Percentiles rank a stretch among this genome's conserved stretches.
phyloP scores from a whole-genome alignment of 1,139 yeast genomes.

The Kazachstania sp. region DNA sequence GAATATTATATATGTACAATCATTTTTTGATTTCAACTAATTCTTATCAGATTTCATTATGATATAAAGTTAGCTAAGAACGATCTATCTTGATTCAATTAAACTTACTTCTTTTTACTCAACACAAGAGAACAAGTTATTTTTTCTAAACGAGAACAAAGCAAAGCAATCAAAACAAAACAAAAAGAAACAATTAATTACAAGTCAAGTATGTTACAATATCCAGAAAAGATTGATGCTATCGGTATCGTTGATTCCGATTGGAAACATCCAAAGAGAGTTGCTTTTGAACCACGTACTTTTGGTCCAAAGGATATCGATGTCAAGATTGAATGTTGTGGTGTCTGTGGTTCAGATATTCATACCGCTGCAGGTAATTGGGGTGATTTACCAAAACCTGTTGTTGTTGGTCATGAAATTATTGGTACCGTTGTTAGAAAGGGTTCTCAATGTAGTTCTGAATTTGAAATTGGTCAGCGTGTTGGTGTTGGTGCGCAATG shows the following conservation, averaged over 20 bases:
- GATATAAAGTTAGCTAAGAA: too few relatives aligned
- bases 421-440: slow-evolving; percentile 41
- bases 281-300: slow-evolving; percentile 30
- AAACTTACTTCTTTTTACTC: too few relatives aligned
- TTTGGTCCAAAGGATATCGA: slow-evolving; percentile 33
- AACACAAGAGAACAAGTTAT: too few relatives aligned
- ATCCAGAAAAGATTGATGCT: slow-evolving; percentile 41
- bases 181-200: not conserved
- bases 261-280: slow-evolving; percentile 38
- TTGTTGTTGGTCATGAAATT: slow-evolving; percentile 32
- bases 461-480: slow-evolving; percentile 39
- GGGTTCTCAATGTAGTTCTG: slow-evolving; percentile 32
- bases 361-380: slow-evolving; percentile 32
- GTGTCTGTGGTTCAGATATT: slow-evolving; percentile 51
- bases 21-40: too few relatives aligned
- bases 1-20: too few relatives aligned
- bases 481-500: slow-evolving; percentile 49
- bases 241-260: slow-evolving; percentile 37
- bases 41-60: too few relatives aligned
- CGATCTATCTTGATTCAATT: too few relatives aligned
- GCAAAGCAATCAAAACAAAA: too few relatives aligned
- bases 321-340: slow-evolving; percentile 39
- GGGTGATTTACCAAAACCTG: slow-evolving; percentile 28
- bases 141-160: too few relatives aligned
- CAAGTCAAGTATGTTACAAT: slow-evolving; percentile 14